Evolutionary conservation across 2,329 filamentous ascomycete species (phyloP).

Genomic region (Xylariaceae sp.): DNA sequence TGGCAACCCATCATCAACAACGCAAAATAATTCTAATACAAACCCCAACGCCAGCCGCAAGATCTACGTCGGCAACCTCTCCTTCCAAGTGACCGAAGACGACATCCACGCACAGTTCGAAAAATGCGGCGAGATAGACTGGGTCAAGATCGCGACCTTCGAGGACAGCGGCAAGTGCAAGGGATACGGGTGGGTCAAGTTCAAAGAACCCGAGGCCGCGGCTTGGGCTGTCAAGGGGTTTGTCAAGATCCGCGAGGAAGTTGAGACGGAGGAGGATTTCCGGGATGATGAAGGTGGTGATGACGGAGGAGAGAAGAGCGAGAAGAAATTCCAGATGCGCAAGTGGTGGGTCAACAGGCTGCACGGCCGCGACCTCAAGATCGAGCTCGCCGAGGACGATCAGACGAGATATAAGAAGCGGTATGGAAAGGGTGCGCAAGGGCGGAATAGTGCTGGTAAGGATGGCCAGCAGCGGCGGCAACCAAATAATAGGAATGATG

Average conservation of each 20-base stretch:
- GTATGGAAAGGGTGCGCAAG: slow-evolving; percentile 69
- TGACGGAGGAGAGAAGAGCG: slow-evolving; percentile 39
- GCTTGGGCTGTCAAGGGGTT: slow-evolving; percentile 77
- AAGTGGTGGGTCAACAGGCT: slow-evolving; percentile 87
- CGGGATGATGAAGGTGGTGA: slow-evolving; percentile 44
- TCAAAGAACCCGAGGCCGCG: slow-evolving; percentile 72
- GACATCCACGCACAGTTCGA: slow-evolving; percentile 76
- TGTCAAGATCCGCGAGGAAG: slow-evolving; percentile 63
- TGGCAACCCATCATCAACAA: slow-evolving; percentile 34
- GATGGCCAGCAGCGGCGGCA: slow-evolving; percentile 4
- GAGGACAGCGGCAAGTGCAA: slow-evolving; percentile 98
- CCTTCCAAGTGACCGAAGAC: slow-evolving; percentile 78
- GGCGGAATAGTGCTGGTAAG: slow-evolving; percentile 25
- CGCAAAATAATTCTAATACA: no score
- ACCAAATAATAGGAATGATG: slow-evolving; percentile 11
- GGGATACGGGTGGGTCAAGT: slow-evolving; percentile 93
- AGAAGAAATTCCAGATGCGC: slow-evolving; percentile 54
- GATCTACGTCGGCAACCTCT: slow-evolving; percentile 88
- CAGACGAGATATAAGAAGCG: slow-evolving; percentile 89
- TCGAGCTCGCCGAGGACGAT: slow-evolving; percentile 92
- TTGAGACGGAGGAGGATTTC: slow-evolving; percentile 61
- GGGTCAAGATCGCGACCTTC: slow-evolving; percentile 88
- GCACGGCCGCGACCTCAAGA: slow-evolving; percentile 73
- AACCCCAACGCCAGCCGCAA: slow-evolving; percentile 71
- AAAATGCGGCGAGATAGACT: slow-evolving; percentile 77